Evolutionary conservation across 192 early-diverging fungal genomes (phyloP).

Genomic region (Umbelopsis isabellina): DNA sequence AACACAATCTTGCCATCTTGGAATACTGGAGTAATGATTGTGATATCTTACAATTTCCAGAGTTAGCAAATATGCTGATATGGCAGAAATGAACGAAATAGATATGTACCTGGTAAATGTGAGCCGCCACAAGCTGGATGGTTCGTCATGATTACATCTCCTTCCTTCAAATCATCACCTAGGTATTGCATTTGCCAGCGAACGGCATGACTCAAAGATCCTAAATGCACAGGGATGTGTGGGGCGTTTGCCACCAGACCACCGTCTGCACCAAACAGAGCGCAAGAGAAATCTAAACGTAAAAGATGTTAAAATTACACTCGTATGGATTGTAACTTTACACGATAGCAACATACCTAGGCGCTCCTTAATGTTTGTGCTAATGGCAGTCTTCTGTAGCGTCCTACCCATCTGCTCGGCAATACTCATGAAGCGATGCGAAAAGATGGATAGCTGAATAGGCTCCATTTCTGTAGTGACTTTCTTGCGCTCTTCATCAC

Average conservation of each 20-base stretch:
- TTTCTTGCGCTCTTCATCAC: conserved; percentile 42
- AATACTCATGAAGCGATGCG: conserved; percentile 97
- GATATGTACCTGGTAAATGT: conserved; percentile 71
- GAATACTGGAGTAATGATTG: conserved; percentile 96
- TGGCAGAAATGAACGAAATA: background rate
- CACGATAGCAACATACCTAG: conserved; percentile 41
- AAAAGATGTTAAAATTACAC: background rate
- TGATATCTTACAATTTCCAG: conserved; percentile 66
- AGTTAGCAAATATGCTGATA: background rate
- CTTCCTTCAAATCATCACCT: conserved; percentile 71
- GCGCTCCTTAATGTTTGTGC: conserved; percentile 98
- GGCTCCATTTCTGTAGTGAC: conserved; percentile 74
- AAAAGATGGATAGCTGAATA: conserved; percentile 90
- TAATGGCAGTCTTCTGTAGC: conserved; percentile 91
- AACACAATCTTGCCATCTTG: conserved; percentile 77
- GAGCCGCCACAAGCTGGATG: conserved; percentile 95
- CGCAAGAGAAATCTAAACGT: conserved; percentile 88
- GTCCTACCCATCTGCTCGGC: conserved; percentile 98
- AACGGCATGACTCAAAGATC: conserved; percentile 93
- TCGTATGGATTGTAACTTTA: background rate
- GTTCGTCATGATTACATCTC: conserved; percentile 94
- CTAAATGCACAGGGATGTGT: conserved; percentile 92
- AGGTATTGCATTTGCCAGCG: conserved; percentile 86
- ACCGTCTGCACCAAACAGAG: conserved; percentile 88
- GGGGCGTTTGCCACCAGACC: conserved; percentile 86